Base-by-base conservation (phyloP, 2,329 filamentous ascomycete genomes). In the Sporothrix sp. region DNA sequence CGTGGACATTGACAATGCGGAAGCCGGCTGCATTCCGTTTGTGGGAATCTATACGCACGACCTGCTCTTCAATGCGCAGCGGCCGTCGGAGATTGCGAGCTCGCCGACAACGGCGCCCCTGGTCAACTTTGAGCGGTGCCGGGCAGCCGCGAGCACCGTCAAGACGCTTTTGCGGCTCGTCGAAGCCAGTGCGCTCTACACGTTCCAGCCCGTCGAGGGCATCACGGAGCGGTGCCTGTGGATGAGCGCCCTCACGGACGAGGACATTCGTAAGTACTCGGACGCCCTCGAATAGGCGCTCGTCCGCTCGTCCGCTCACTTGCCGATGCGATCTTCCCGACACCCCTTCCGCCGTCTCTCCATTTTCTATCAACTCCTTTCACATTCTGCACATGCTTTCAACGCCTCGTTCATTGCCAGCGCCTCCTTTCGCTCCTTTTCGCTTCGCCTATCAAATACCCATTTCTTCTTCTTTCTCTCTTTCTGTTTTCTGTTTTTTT, bases 31-130 rank as follows among this genome's bases (percentile, higher is more conserved):
- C 59, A 90, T 93, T 54, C 87, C 87, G 0, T 91, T 93, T 62
- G 84, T 93, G 43, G 87, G 82, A 52, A 82, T 84, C 50, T 93
- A 93, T 65, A 91, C 85, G 2, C 86, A 90, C 60, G 87, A 93
- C 62, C 72, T 93, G 36, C 78, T 90, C 39, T 87, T 86, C 71
- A 91, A 90, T 60, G 81, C 83, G 1, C 85, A 91, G 63, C 79
- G 87, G 55, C 84, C 87, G 1, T 81, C 83, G 2, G 82, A 86
- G 63, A 82, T 90, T 57, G 80, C 81, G 1, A 79, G 76, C 58
- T 84, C 79, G 3, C 80, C 80, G 18, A 76, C 71, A 0, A 78
- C 78, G 5, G 77, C 85, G 54, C 81, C 82, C 13, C 71, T 93
- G 39, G 78, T 93, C 59, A 93, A 93, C 65, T 93, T 93, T 67